Evolutionary conservation across 257 asterid species (phyloP), one percentile per base, ranked within the genome.

Genomic region (Catharanthus roseus): DNA sequence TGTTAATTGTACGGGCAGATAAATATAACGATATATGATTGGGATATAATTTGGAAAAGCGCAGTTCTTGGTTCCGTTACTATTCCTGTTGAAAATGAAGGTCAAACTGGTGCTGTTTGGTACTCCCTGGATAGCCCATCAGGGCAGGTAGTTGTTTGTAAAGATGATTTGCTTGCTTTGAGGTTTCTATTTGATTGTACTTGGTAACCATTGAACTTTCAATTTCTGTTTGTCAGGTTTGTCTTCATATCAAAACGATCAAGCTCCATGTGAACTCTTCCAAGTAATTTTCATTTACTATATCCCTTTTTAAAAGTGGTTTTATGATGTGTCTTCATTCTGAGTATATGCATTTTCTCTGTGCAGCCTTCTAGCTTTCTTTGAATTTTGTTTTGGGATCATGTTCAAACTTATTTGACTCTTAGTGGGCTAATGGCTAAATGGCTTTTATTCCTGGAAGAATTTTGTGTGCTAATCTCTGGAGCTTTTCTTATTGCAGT

Each of bases 31-130:
- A 82, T 93, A 63, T 86, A 89, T 82, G 95, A 88, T 79, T 93
- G 97, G 98, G 96, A 90, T 84, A 84, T 85, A 78, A 77, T 87
- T 71, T 90, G 97, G 89, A 90, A 88, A 87, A 88, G 90, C 86
- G 81, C 93, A 72, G 85, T 93, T 82, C 95, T 90, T 85, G 97
- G 98, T 69, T 87, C 96, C 19, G 88, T 83, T 81, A 81, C 84
- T 74, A 72, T 87, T 75, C 80, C 87, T 67, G 83, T 93, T 71
- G 93, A 82, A 77, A 85, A 77, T 33, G 91, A 90, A 83, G 92
- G 92, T 69, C 90, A 84, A 74, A 88, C 90, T 74, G 92, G 93
- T 71, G 93, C 95, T 10, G 76, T 80, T 24, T 93, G 99, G 99
- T 81, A 91, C 77, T 42, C 90, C 39, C 74, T 93, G 85, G 91